Conservation (phyloP, 202 grass and related monocot genomes). For the Hordeum pubiflorum region DNA sequence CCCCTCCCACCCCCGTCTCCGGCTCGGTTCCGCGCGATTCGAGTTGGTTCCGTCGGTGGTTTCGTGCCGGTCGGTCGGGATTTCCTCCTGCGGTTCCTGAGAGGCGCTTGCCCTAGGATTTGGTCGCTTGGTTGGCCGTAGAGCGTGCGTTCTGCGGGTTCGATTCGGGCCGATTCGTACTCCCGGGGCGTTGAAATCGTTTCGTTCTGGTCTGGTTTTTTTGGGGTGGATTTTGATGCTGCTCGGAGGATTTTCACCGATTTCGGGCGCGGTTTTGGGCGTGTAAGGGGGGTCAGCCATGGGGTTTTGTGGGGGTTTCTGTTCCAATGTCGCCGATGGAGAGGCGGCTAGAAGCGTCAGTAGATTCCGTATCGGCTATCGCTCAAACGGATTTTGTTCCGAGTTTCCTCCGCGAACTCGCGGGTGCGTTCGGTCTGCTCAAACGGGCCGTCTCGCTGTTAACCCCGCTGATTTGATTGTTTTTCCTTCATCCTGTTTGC, state of each 20-base stretch:
- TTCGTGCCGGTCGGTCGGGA: neutral
- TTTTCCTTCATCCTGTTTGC: neutral
- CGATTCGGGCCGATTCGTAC: constrained; percentile 20
- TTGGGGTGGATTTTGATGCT: neutral
- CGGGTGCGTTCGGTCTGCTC: neutral
- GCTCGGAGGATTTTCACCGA: neutral
- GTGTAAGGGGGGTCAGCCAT: neutral
- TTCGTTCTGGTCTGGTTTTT: neutral
- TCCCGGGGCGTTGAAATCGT: neutral
- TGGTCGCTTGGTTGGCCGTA: neutral
- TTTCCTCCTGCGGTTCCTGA: neutral
- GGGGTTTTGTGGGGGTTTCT: constrained; percentile 5
- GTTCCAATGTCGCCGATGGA: neutral
- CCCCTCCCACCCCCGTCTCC: neutral
- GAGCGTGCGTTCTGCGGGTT: neutral
- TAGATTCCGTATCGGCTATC: neutral
- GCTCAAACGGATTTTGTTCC: neutral
- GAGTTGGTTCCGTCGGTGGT: neutral
- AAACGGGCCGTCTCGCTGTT: neutral
- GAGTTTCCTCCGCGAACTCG: neutral
- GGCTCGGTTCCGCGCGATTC: neutral
- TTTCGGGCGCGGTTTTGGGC: constrained; percentile 16
- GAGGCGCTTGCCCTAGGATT: neutral
- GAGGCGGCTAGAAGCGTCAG: neutral
- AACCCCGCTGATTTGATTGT: neutral